A percentile compares a stretch with the other conserved stretches of the same genome.
These are phyloP conservation scores for Aulographum hederae DNA, from an alignment of 2,329 filamentous ascomycete genomes.

Conservation along the genomic window DNA sequence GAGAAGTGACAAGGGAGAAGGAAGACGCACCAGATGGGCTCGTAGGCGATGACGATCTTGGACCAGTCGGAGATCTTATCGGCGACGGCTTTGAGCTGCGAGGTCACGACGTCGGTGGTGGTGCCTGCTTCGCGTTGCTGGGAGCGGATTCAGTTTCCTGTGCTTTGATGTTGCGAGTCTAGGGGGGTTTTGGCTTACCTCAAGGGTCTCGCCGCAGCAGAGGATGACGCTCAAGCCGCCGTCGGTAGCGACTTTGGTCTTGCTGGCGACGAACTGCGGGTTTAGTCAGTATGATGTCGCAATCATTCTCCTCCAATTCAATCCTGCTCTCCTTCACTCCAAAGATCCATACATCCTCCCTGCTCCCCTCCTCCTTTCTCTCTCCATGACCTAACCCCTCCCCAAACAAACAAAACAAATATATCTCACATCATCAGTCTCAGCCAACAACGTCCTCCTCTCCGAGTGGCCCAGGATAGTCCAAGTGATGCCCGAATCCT, in stretches of 20 bases:
- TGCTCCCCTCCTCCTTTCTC: too few relatives aligned
- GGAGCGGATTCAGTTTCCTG: too few relatives aligned
- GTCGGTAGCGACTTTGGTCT: slow-evolving; percentile 85
- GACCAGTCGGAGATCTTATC: slow-evolving; percentile 73
- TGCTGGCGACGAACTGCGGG: slow-evolving; percentile 56
- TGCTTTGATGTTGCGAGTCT: neutral
- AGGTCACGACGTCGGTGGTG: slow-evolving; percentile 72
- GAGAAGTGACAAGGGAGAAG: neutral
- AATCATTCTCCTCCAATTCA: neutral
- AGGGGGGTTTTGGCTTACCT: too few relatives aligned
- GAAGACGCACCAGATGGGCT: slow-evolving; percentile 86
- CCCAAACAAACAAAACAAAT: neutral
- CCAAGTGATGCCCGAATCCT: slow-evolving; percentile 80
- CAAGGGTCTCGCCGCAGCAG: slow-evolving; percentile 90
- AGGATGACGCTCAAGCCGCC: slow-evolving; percentile 82
- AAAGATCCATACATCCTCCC: too few relatives aligned
- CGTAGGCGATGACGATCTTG: slow-evolving; percentile 92
- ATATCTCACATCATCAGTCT: slow-evolving; percentile 21
- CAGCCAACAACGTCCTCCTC: slow-evolving; percentile 74
- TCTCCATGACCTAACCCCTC: too few relatives aligned
- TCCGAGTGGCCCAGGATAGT: slow-evolving; percentile 87
- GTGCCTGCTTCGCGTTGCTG: slow-evolving; percentile 65
- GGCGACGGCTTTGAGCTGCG: slow-evolving; percentile 67
- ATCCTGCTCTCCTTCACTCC: too few relatives aligned
- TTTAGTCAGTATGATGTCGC: slow-evolving; percentile 1